Percentiles rank a stretch among this genome's conserved stretches.
Conservation (phyloP, 164 flowering plant species). For the Liriodendron chinense region DNA sequence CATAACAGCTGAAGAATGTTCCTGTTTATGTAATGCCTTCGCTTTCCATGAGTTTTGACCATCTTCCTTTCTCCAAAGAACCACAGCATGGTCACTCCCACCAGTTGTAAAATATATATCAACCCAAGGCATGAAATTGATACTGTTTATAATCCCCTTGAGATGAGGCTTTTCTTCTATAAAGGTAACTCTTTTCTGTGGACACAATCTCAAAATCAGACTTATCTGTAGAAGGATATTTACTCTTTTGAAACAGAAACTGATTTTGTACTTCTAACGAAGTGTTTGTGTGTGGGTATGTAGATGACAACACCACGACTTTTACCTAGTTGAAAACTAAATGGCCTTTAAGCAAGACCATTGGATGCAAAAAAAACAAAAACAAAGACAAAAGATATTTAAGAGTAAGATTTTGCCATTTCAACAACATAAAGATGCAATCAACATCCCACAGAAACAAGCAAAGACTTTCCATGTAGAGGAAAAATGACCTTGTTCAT, state of each 20-base stretch:
- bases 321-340: too few relatives aligned
- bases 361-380: too few relatives aligned
- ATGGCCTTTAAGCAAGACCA: too few relatives aligned
- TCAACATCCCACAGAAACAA: too few relatives aligned
- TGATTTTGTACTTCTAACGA: not conserved
- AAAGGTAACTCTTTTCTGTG: conserved; percentile 43
- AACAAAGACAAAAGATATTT: too few relatives aligned
- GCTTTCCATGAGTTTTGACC: conserved; percentile 67
- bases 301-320: too few relatives aligned
- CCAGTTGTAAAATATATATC: conserved; percentile 65
- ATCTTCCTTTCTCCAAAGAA: conserved; percentile 68
- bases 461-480: too few relatives aligned
- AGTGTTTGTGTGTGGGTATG: too few relatives aligned
- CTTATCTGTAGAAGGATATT: not conserved
- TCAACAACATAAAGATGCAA: too few relatives aligned
- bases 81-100: conserved; percentile 92
- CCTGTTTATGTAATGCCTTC: conserved; percentile 57
- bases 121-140: conserved; percentile 75
- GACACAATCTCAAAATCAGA: not conserved
- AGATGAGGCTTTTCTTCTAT: conserved; percentile 75
- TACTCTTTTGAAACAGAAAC: too few relatives aligned
- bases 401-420: too few relatives aligned
- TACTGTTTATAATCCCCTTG: conserved; percentile 81
- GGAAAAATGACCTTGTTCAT: too few relatives aligned
- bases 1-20: conserved; percentile 93